These are phyloP conservation scores for Penicillium sp. DNA, from an alignment of 2,329 filamentous ascomycete genomes.

Conservation along the genomic window DNA sequence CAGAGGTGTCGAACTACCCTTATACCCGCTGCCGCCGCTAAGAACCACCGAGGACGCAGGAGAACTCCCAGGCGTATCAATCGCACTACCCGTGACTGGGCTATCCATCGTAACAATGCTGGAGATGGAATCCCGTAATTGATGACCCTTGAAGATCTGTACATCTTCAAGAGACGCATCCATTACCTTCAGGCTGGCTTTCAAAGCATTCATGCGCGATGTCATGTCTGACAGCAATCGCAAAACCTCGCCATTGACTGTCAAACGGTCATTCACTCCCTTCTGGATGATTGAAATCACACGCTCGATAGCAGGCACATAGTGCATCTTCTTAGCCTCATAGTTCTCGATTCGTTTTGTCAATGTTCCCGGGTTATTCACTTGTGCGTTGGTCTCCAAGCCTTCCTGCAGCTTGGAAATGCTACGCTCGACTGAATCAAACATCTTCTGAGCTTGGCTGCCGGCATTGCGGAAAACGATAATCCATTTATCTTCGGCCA, in stretches of 20 bases:
- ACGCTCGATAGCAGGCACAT: constrained; percentile 87
- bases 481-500: constrained; percentile 95
- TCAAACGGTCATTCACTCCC: constrained; percentile 91
- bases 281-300: constrained; percentile 91
- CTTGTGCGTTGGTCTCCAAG: constrained; percentile 70
- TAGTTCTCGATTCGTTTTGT: constrained; percentile 88
- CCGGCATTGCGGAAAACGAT: constrained; percentile 92
- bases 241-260: constrained; percentile 92
- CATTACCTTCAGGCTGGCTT: constrained; percentile 73
- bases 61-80: constrained; percentile 71
- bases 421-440: constrained; percentile 88
- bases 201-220: constrained; percentile 74
- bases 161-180: constrained; percentile 74
- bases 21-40: constrained; percentile 52
- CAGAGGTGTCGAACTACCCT: constrained; percentile 47
- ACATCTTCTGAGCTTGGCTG: constrained; percentile 92
- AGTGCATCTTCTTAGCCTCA: constrained; percentile 91
- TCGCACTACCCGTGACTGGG: constrained; percentile 66
- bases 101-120: constrained; percentile 84
- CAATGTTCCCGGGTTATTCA: constrained; percentile 68
- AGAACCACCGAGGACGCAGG: constrained; percentile 66
- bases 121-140: constrained; percentile 87
- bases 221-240: constrained; percentile 83
- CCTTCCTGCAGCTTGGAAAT: constrained; percentile 77
- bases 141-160: constrained; percentile 61